These are phyloP conservation scores for Geosmithia putterillii DNA, from an alignment of 2,329 filamentous ascomycete genomes.

Conservation along the genomic window DNA sequence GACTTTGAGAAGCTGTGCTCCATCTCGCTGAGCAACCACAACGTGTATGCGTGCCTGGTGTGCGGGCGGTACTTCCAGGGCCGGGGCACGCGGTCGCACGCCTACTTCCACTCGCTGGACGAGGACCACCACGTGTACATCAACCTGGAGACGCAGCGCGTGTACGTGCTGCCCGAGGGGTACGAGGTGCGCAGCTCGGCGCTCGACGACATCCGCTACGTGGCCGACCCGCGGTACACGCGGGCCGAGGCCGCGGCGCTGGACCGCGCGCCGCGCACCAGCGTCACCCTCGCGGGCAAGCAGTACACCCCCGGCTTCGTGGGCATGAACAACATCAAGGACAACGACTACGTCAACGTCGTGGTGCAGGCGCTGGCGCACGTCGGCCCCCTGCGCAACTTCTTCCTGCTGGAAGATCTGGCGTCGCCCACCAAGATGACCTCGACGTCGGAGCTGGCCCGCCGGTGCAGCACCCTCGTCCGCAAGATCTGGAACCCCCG, in stretches of 20 bases:
- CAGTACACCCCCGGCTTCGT: constrained; percentile 90
- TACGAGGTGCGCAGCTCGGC: constrained; percentile 94
- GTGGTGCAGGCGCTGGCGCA: constrained; percentile 86
- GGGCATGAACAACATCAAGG: constrained; percentile 99
- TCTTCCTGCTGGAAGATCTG: constrained; percentile 78
- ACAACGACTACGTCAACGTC: constrained; percentile 97
- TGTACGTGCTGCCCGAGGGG: constrained; percentile 87
- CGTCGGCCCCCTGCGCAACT: constrained; percentile 81
- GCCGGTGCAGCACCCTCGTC: constrained; percentile 78
- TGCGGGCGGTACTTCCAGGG: constrained; percentile 98
- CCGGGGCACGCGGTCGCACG: constrained; percentile 83
- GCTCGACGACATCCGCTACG: constrained; percentile 95
- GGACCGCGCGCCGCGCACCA: constrained; percentile 46
- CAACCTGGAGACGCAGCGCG: constrained; percentile 88
- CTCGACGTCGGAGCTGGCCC: constrained; percentile 71
- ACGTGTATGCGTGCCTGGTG: constrained; percentile 93
- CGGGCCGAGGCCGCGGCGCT: constrained; percentile 69
- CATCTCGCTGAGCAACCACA: constrained; percentile 91
- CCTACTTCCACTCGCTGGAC: constrained; percentile 94
- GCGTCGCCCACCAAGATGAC: no score
- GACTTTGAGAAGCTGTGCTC: constrained; percentile 99
- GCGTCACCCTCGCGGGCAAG: constrained; percentile 70
- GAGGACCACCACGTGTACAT: constrained; percentile 95
- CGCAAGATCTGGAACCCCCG: constrained; percentile 97
- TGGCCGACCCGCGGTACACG: constrained; percentile 80